phyloP scores from a whole-genome alignment of 2,329 filamentous ascomycete genomes.

The Zymoseptoria ardabiliae region DNA sequence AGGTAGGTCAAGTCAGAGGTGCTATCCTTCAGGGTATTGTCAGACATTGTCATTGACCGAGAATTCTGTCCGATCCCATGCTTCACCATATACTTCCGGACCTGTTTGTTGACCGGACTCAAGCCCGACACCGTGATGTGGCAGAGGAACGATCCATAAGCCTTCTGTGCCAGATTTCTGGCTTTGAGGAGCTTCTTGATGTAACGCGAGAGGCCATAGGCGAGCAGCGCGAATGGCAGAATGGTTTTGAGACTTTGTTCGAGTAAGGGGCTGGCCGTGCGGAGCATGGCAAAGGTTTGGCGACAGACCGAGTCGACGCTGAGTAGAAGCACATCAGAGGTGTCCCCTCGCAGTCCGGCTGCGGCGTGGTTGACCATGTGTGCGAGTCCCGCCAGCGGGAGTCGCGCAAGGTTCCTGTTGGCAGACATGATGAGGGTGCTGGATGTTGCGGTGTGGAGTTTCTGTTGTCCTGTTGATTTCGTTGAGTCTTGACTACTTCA shows the following conservation, averaged over 20 bases:
- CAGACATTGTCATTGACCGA: not conserved
- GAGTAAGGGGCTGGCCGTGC: not conserved
- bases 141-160: constrained; percentile 33
- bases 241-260: constrained; percentile 1
- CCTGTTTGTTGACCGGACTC: constrained; percentile 33
- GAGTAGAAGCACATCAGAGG: constrained; percentile 6
- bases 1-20: not conserved
- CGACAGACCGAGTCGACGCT: constrained; percentile 2
- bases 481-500: not conserved
- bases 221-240: constrained; percentile 6
- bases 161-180: constrained; percentile 9
- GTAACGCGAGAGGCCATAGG: constrained; percentile 7
- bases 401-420: not conserved
- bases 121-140: constrained; percentile 33
- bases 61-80: not conserved
- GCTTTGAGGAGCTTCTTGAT: constrained; percentile 4
- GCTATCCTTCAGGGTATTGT: not conserved
- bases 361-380: constrained; percentile 2
- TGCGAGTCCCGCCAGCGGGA: not conserved
- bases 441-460: not conserved
- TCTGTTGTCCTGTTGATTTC: not conserved
- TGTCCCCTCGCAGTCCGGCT: constrained; percentile 4
- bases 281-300: constrained; percentile 4
- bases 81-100: constrained; percentile 32
- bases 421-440: not conserved